Evolutionary conservation across 2,329 filamentous ascomycete species (phyloP).

Genomic region (Colletotrichum sp.): DNA sequence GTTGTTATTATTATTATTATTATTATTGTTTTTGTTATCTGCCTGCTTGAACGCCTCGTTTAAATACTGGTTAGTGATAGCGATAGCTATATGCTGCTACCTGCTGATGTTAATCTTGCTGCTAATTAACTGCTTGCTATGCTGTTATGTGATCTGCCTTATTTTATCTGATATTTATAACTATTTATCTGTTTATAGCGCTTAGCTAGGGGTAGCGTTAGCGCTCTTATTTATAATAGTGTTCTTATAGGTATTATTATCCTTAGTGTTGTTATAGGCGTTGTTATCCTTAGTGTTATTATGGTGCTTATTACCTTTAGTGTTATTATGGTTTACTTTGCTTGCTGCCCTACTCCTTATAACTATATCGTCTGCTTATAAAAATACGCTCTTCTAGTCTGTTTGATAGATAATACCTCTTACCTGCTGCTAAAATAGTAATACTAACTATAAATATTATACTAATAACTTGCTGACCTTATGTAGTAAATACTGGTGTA

Average conservation of each 20-base stretch:
- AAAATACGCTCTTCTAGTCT: neutral
- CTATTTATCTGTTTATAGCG: neutral
- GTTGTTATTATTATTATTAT: no score
- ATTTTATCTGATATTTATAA: no score
- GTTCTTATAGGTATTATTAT: no score
- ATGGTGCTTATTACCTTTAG: no score
- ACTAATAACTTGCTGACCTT: conserved; percentile 28
- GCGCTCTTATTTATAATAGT: no score
- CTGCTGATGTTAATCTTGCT: no score
- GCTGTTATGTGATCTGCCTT: no score
- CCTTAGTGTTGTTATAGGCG: no score
- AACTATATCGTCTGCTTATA: neutral
- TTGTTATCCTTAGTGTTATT: no score
- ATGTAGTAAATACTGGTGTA: conserved; percentile 29
- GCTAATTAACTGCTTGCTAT: no score
- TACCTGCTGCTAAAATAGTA: neutral
- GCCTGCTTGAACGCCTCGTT: neutral
- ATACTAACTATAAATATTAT: conserved; percentile 26
- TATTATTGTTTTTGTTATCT: neutral
- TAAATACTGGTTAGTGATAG: conserved; percentile 13
- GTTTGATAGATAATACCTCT: neutral
- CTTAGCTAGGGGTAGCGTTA: accelerated
- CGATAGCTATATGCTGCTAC: neutral
- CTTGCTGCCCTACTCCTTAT: neutral
- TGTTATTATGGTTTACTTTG: no score